Percentiles rank a stretch among this genome's conserved stretches.
phyloP scores from a whole-genome alignment of 495 filamentous ascomycete genomes.

The Talaromyces thailandensis region DNA sequence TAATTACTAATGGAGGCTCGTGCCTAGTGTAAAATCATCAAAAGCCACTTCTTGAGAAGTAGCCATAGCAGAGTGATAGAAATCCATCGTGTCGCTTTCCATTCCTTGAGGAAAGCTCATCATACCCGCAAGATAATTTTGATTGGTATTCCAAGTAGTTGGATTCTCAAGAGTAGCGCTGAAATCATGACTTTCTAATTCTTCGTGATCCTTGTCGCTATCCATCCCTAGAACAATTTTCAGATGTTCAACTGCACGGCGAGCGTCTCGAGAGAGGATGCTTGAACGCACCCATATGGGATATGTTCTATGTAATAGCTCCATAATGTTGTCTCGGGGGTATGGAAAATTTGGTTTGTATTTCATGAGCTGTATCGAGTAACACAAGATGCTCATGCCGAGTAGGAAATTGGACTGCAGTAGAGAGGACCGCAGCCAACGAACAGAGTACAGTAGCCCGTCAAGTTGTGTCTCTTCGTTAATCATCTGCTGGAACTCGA shows the following conservation, averaged over 20 bases:
- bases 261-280: slow-evolving; percentile 3
- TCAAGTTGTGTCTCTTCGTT: slow-evolving; percentile 23
- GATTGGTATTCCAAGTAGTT: too few relatives aligned
- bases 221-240: neutral
- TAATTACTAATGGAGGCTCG: too few relatives aligned
- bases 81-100: too few relatives aligned
- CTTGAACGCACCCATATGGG: slow-evolving; percentile 12
- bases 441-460: slow-evolving; percentile 20
- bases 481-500: slow-evolving; percentile 26
- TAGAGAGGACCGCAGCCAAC: slow-evolving; percentile 23
- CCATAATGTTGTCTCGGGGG: slow-evolving; percentile 9
- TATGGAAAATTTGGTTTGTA: neutral
- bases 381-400: slow-evolving; percentile 31
- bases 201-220: too few relatives aligned
- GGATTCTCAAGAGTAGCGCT: too few relatives aligned
- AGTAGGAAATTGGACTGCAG: slow-evolving; percentile 26
- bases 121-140: too few relatives aligned
- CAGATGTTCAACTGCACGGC: slow-evolving; percentile 3
- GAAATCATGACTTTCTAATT: too few relatives aligned
- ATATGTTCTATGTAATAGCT: slow-evolving; percentile 12
- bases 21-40: too few relatives aligned
- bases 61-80: too few relatives aligned
- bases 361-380: slow-evolving; percentile 15
- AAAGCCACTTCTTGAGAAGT: too few relatives aligned
- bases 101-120: too few relatives aligned